Base-by-base conservation (phyloP, 1,284 basidiomycete species). In the Moesziomyces parantarcticus region DNA sequence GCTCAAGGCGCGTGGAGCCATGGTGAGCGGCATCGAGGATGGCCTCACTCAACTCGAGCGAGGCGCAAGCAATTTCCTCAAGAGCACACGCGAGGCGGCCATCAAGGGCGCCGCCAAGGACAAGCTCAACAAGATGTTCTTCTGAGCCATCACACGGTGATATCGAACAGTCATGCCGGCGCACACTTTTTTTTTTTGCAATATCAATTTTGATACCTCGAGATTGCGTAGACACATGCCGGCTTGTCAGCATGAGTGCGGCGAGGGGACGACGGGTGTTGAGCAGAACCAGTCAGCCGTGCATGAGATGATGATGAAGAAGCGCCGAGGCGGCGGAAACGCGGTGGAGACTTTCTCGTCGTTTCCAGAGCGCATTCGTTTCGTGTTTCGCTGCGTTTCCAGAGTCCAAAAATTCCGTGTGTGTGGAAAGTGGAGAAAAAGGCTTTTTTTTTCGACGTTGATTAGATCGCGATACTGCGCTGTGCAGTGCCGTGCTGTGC, bases 21-120 rank as follows among this genome's bases (percentile, higher is more conserved):
- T 72, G 74, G 64, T 76, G 65, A 74, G 58, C 36, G 71, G 71
- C 39, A 65, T 80, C 42, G 78, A 78, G 39, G 75, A 80, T 18
- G 75, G 78, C 18, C 47, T 80, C 43, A 67, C 57, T 6, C 64
- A 63, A 23, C 51, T 80, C 23, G 78, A 80, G 42, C 59, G 61
- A 11, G 71, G 75, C 22, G 77, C 78, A 14, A 74, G 66, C 53
- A 59, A 75, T 59, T 78, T 80, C 47, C 45, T 77, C 40, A 78
- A 77, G 51, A 79, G 70, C 57, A 78, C 76, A 25, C 64, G 77
- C 34, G 75, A 80, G 53, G 64, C 71, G 13, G 78, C 77, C 3
- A 63, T 80, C 58, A 76, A 78, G 43, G 62, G 71, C 9, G 76
- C 76, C 1, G 78, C 77, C 34, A 72, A 72, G 52, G 75, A 75